A percentile compares a stretch with the other conserved stretches of the same genome.
Conservation (phyloP, 2,329 filamentous ascomycete species). For the Cladosporium sp. region DNA sequence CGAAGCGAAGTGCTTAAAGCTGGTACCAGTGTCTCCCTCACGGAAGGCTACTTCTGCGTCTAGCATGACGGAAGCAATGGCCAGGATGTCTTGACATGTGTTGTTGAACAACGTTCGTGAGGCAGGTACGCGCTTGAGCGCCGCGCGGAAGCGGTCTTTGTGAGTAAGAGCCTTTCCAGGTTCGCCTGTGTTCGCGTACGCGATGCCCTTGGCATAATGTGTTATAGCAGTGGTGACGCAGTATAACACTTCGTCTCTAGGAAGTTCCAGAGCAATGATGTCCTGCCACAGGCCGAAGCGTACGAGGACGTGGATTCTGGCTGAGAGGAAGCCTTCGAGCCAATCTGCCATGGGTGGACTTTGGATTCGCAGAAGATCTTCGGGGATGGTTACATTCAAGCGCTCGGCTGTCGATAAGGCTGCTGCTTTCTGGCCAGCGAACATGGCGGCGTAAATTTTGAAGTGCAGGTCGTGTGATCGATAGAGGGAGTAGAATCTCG, state of each 20-base stretch:
- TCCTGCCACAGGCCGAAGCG: conserved; percentile 71
- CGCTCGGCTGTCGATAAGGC: conserved; percentile 57
- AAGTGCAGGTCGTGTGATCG: conserved; percentile 72
- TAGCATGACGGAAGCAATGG: conserved; percentile 59
- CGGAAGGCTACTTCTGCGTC: conserved; percentile 72
- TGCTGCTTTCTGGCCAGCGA: conserved; percentile 60
- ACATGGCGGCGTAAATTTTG: conserved; percentile 72
- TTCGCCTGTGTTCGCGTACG: conserved; percentile 55
- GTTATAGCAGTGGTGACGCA: conserved; percentile 64
- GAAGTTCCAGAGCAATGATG: conserved; percentile 54
- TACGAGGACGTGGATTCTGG: conserved; percentile 65
- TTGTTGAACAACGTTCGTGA: conserved; percentile 69
- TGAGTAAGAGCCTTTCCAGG: conserved; percentile 52
- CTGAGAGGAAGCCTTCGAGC: conserved; percentile 66
- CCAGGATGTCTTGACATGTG: conserved; percentile 58
- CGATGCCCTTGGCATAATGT: conserved; percentile 65
- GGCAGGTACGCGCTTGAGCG: conserved; percentile 45
- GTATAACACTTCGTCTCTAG: conserved; percentile 58
- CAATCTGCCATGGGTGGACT: conserved; percentile 75
- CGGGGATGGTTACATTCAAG: conserved; percentile 61
- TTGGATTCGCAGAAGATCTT: conserved; percentile 58
- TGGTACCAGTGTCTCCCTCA: conserved; percentile 51
- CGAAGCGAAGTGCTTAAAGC: conserved; percentile 54
- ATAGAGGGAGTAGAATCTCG: conserved; percentile 75
- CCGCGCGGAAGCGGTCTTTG: conserved; percentile 44